A percentile compares a stretch with the other conserved stretches of the same genome.
These are phyloP conservation scores for Emmonsiellopsis sp. DNA, from an alignment of 2,329 filamentous ascomycete species.

Conservation along the genomic window DNA sequence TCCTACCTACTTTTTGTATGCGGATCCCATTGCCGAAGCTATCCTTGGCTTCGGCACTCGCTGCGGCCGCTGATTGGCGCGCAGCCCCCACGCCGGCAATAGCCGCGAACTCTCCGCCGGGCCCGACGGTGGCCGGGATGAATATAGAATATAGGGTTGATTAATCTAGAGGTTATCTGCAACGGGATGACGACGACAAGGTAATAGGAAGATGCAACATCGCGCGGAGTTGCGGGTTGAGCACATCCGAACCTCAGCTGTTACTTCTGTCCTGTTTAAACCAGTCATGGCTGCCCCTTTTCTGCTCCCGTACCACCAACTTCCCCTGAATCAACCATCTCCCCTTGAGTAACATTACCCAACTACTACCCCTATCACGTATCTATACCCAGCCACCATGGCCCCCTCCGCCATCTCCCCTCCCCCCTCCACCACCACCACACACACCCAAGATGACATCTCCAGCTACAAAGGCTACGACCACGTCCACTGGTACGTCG, in stretches of 20 bases:
- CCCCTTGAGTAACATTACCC: no score
- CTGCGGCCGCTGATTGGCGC: not conserved
- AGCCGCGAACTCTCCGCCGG: not conserved
- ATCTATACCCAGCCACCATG: not conserved
- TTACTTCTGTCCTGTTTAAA: not conserved
- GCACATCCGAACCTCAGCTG: no score
- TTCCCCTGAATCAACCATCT: not conserved
- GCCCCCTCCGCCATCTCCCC: constrained; percentile 19
- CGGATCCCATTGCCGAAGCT: not conserved
- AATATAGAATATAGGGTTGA: not conserved
- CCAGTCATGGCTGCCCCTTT: not conserved
- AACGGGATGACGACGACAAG: no score
- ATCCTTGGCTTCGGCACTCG: not conserved
- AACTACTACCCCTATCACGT: not conserved
- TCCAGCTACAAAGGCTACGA: constrained; percentile 67
- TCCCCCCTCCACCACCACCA: constrained; percentile 20
- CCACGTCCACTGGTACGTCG: constrained; percentile 92
- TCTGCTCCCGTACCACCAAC: not conserved
- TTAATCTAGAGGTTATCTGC: not conserved
- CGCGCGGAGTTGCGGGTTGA: no score
- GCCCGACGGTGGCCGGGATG: not conserved
- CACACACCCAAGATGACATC: constrained; percentile 17
- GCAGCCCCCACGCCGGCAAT: not conserved
- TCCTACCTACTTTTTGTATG: constrained; percentile 4
- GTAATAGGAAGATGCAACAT: no score